A percentile compares a stretch with the other conserved stretches of the same genome.
These are phyloP conservation scores for Cytospora paraplurivora DNA, from an alignment of 2,329 filamentous ascomycete genomes.

Conservation along the genomic window DNA sequence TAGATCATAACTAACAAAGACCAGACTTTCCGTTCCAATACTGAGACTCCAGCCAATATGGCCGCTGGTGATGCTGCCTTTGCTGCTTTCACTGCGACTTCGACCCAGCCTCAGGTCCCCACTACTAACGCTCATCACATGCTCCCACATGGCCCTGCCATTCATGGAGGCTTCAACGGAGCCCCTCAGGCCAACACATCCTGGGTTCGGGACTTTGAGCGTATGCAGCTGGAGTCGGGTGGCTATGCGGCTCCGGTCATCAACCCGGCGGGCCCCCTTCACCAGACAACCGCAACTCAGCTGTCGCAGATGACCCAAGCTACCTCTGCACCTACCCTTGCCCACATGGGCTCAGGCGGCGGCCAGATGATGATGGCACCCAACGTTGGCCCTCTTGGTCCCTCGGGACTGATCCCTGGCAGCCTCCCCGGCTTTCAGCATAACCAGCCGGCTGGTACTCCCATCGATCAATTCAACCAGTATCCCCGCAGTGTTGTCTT, in stretches of 20 bases:
- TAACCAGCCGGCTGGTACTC: not conserved
- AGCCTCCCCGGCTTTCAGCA: not conserved
- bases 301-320: not conserved
- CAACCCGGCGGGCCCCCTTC: not conserved
- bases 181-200: constrained; percentile 12
- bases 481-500: constrained; percentile 27
- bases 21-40: constrained; percentile 20
- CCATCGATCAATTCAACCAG: constrained; percentile 16
- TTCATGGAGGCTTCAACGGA: constrained; percentile 8
- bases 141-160: not conserved
- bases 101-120: constrained; percentile 1
- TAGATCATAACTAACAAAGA: not conserved
- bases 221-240: not conserved
- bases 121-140: not conserved
- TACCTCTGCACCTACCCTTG: not conserved
- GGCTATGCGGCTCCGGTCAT: not conserved
- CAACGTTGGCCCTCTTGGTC: constrained; percentile 1
- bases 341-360: not conserved
- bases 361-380: constrained; percentile 1
- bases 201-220: constrained; percentile 21
- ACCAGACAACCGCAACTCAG: not conserved
- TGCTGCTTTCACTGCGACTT: constrained; percentile 13
- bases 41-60: constrained; percentile 16
- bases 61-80: constrained; percentile 21
- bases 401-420: constrained; percentile 4